Evolutionary conservation across 352 stramenopile genomes (phyloP), one percentile per base, ranked within the genome.

Genomic region (Phytophthora europaea): DNA sequence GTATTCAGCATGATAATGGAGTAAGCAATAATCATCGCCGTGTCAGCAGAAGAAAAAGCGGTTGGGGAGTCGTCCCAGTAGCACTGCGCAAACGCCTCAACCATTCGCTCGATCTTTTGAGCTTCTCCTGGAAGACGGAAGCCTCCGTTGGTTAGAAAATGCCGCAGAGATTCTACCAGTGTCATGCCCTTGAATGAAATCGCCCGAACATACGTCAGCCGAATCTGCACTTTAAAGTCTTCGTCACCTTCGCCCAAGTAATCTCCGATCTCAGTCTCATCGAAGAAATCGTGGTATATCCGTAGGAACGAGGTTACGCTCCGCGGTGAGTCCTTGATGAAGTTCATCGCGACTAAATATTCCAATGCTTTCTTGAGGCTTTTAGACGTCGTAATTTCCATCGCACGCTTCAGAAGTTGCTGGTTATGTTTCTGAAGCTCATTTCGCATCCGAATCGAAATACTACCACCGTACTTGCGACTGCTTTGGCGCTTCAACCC

Each of bases 101-200:
- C 93, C 77, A 99, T 96, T 56, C 98, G 85, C 73, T 99, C 97
- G 67, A 99, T 99, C 72, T 99, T 99, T 79, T 99, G 98, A 2
- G 97, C 96, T 76, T 99, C 98, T 9, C 98, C 98, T 36, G 98
- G 98, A 8, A 99, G 79, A 23, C 92, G 92, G 68, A 99, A 99
- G 0, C 98, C 98, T 73, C 97, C 97, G 62, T 97, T 97, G 12
- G 98, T 99, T 26, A 99, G 81, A 45, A 99, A 99, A 75, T 99
- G 95, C 1, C 98, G 87, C 6, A 99, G 80, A 6, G 96, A 98
- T 76, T 99, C 88, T 18, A 99, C 97, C 20, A 99, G 85, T 28
- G 95, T 98, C 95, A 99, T 99, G 1, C 96, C 97, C 62, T 98
- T 97, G 84, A 99, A 99, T 18, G 91, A 98, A 51, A 99, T 98